These are phyloP conservation scores for Dillenia turbinata DNA, from an alignment of 164 flowering plant species.

Conservation along the genomic window DNA sequence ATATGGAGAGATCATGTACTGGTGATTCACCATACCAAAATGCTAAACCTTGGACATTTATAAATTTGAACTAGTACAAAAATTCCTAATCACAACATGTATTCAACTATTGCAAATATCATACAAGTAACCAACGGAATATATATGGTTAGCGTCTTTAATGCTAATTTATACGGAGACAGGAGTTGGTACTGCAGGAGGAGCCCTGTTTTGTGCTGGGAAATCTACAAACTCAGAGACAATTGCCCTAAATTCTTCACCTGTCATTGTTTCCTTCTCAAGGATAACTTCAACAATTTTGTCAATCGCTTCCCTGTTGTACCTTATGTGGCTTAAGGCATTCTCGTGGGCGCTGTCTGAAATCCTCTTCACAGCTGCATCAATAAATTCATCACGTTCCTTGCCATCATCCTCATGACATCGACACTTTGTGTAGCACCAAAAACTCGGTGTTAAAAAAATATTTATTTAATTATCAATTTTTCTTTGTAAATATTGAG, in stretches of 20 bases:
- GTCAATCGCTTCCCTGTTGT: conserved; percentile 84
- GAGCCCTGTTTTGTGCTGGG: conserved; percentile 79
- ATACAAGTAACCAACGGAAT: background rate
- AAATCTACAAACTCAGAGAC: conserved; percentile 78
- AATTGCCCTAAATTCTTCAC: conserved; percentile 81
- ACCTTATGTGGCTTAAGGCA: conserved; percentile 59
- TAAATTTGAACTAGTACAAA: too few relatives aligned
- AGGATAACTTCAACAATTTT: conserved; percentile 81
- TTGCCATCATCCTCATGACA: conserved; percentile 91
- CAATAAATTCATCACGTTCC: conserved; percentile 85
- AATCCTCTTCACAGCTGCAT: conserved; percentile 58
- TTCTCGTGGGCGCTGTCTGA: conserved; percentile 75
- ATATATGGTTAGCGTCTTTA: conserved; percentile 1
- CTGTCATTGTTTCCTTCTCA: conserved; percentile 78
- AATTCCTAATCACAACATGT: too few relatives aligned
- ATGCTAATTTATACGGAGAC: conserved; percentile 43
- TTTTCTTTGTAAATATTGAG: too few relatives aligned
- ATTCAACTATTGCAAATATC: too few relatives aligned
- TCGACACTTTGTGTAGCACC: conserved; percentile 66
- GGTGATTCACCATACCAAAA: too few relatives aligned
- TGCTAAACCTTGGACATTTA: too few relatives aligned
- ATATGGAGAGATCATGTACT: too few relatives aligned
- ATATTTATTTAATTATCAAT: too few relatives aligned
- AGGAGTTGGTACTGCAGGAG: conserved; percentile 45
- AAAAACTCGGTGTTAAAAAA: too few relatives aligned